phyloP scores from a whole-genome alignment of 257 asterid species.

The Cinchona pubescens region DNA sequence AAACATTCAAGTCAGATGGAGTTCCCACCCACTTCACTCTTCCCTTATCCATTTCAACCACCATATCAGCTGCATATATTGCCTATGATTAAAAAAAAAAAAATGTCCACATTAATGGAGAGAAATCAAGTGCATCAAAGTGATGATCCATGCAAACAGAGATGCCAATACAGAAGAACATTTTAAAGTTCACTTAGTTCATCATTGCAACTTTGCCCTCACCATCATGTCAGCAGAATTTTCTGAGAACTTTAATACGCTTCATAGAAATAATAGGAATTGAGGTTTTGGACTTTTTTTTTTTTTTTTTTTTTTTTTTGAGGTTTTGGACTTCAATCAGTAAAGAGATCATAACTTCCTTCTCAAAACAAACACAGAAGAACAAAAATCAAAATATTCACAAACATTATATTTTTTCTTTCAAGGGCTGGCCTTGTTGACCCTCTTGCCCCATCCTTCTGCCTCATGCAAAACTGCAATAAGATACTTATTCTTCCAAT shows the following conservation, averaged over 20 bases:
- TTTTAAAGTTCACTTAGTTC: not conserved
- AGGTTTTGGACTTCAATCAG: no score
- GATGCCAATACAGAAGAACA: not conserved
- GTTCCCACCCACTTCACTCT: conserved; percentile 72
- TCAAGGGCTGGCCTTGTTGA: not conserved
- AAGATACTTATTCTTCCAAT: not conserved
- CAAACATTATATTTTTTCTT: no score
- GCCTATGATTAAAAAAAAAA: conserved; percentile 50
- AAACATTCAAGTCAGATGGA: conserved; percentile 51
- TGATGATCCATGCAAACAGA: not conserved
- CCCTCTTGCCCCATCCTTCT: no score
- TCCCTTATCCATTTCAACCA: conserved; percentile 87
- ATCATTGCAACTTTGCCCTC: not conserved
- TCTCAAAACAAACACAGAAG: no score
- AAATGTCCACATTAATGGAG: not conserved
- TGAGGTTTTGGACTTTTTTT: no score
- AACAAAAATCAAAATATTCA: no score
- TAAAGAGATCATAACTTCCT: not conserved
- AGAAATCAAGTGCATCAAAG: not conserved
- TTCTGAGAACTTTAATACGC: not conserved
- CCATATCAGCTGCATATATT: conserved; percentile 65
- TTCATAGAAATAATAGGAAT: no score
- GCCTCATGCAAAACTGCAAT: not conserved
- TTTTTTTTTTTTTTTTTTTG: no score
- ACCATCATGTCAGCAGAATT: not conserved